These are phyloP conservation scores for Lactarius sp. DNA, from an alignment of 768 basidiomycete genomes.

Conservation along the genomic window DNA sequence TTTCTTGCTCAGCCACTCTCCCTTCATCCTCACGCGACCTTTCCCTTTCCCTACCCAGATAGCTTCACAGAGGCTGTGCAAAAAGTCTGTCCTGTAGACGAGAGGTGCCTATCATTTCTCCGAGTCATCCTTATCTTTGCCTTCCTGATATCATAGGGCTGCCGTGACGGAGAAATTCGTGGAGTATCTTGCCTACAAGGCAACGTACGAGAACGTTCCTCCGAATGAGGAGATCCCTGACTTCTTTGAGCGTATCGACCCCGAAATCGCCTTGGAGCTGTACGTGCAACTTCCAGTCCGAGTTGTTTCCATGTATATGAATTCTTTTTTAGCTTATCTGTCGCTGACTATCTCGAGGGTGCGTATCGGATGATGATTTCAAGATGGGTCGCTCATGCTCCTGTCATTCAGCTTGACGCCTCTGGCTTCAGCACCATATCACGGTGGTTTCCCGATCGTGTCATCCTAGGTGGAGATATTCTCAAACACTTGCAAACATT, in stretches of 20 bases:
- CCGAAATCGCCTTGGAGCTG: constrained; percentile 87
- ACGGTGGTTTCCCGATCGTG: not conserved
- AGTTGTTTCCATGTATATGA: constrained; percentile 3
- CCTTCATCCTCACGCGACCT: constrained; percentile 4
- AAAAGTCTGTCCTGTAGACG: constrained; percentile 63
- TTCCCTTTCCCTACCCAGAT: constrained; percentile 34
- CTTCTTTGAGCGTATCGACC: constrained; percentile 75
- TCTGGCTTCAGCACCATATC: not conserved
- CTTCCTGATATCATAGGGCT: constrained; percentile 31
- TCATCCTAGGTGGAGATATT: not conserved
- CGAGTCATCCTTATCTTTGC: not conserved
- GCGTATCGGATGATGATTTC: constrained; percentile 13
- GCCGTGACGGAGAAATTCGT: constrained; percentile 82
- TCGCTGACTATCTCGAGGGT: constrained; percentile 67
- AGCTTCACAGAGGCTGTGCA: constrained; percentile 70
- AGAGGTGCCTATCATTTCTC: constrained; percentile 47
- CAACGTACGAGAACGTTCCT: constrained; percentile 64
- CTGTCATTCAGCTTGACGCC: constrained; percentile 10
- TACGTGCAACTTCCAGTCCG: constrained; percentile 39
- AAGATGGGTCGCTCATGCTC: not conserved
- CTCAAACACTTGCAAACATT: not conserved
- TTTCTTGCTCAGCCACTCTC: constrained; percentile 5
- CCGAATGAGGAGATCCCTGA: constrained; percentile 82
- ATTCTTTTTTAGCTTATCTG: constrained; percentile 41
- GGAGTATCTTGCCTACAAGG: constrained; percentile 86